Evolutionary conservation across 768 basidiomycete genomes (phyloP), one percentile per base, ranked within the genome.

Genomic region (Sporobolomyces phaffii): DNA sequence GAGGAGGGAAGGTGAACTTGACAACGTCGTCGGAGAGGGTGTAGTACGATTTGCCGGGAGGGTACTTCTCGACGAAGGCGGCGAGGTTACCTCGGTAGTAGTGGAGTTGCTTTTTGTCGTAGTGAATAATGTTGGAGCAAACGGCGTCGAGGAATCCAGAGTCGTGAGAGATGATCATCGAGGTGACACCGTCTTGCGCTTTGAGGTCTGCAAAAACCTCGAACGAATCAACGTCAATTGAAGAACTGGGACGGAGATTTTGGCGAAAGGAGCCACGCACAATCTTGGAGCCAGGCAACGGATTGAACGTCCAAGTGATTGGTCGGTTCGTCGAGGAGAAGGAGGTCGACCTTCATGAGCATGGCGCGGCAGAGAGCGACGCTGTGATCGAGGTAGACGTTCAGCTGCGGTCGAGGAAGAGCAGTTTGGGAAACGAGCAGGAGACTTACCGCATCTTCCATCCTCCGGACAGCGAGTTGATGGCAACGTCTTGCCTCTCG

Each of bases 91-190:
- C 93, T 36, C 84, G 86, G 79, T 97, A 97, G 80, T 91, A 94
- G 49, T 87, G 90, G 70, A 98, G 86, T 87, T 90, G 94, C 81
- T 98, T 98, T 61, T 80, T 80, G 80, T 96, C 92, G 80, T 96
- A 98, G 81, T 96, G 93, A 69, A 97, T 91, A 75, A 97, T 91
- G 79, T 97, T 92, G 71, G 93, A 90, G 64, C 92, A 93, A 60
- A 96, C 86, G 78, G 88, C 87, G 80, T 97, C 93, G 74, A 98
- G 81, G 81, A 98, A 98, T 64, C 90, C 87, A 73, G 91, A 93
- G 81, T 98, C 94, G 82, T 98, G 94, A 80, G 91, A 93, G 78
- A 98, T 82, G 75, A 96, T 90, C 71, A 98, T 80, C 78, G 88
- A 91, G 45, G 93, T 97, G 66, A 96, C 83, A 69, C 90, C 84